Conservation (phyloP, 192 early-diverging fungal genomes). For the Coemansia sp. region DNA sequence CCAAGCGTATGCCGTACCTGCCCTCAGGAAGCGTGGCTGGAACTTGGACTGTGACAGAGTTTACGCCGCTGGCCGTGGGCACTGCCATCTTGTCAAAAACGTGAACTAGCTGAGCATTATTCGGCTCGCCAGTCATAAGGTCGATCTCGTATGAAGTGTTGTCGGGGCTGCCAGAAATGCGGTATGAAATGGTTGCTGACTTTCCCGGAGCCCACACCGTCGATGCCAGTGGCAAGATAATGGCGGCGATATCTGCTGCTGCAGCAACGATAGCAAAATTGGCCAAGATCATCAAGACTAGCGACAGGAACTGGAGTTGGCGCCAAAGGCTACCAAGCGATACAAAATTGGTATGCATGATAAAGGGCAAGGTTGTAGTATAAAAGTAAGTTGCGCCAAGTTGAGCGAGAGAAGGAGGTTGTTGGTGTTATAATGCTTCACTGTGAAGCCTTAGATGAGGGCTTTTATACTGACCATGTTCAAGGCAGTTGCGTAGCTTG, state of each 20-base stretch:
- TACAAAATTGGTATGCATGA: neutral
- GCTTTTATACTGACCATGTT: neutral
- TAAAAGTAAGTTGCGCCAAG: too few relatives aligned
- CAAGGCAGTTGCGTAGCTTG: neutral
- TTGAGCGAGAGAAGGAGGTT: neutral
- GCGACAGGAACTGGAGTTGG: neutral
- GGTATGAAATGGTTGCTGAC: slow-evolving; percentile 15
- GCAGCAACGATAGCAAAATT: neutral
- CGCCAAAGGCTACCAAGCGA: neutral
- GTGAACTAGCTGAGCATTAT: slow-evolving; percentile 37
- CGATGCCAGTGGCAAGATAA: slow-evolving; percentile 21
- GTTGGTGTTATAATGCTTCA: neutral
- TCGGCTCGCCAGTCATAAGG: slow-evolving; percentile 22
- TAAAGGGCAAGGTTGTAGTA: too few relatives aligned
- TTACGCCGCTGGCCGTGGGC: slow-evolving; percentile 15
- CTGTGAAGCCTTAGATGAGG: neutral
- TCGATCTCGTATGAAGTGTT: slow-evolving; percentile 31
- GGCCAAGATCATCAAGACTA: neutral
- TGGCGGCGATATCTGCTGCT: slow-evolving; percentile 16
- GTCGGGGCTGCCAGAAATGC: slow-evolving; percentile 15
- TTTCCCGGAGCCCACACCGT: slow-evolving; percentile 20
- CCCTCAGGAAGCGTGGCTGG: slow-evolving; percentile 19
- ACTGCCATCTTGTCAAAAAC: slow-evolving; percentile 21
- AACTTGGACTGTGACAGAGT: slow-evolving; percentile 29
- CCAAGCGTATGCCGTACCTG: slow-evolving; percentile 26